Percentiles rank a stretch among this genome's conserved stretches.
phyloP scores from a whole-genome alignment of 768 basidiomycete genomes.

The Termitomyces sp. region DNA sequence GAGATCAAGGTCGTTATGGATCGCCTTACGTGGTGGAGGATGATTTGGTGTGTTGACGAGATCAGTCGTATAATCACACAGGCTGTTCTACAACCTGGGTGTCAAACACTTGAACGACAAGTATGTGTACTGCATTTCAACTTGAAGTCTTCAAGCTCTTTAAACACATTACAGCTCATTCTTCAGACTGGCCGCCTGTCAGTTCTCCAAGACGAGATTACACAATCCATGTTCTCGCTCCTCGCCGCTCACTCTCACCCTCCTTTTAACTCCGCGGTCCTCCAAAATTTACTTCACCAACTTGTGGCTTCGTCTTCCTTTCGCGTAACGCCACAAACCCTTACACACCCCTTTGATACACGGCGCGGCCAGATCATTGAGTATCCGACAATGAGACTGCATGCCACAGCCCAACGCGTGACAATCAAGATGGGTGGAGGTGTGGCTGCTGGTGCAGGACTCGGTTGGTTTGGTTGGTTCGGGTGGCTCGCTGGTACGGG shows the following conservation, averaged over 20 bases:
- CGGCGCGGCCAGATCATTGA: conserved; percentile 49
- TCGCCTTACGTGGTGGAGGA: conserved; percentile 40
- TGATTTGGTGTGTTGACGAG: conserved; percentile 41
- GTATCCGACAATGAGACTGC: conserved; percentile 52
- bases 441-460: conserved; percentile 38
- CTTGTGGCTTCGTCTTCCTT: conserved; percentile 39
- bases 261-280: conserved; percentile 45
- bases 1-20: conserved; percentile 35
- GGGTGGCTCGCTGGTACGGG: conserved; percentile 39
- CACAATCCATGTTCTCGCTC: conserved; percentile 33
- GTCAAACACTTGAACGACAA: conserved; percentile 43
- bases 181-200: conserved; percentile 58
- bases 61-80: conserved; percentile 29
- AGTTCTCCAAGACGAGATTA: conserved; percentile 36
- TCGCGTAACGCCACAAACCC: conserved; percentile 34
- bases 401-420: conserved; percentile 56
- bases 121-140: conserved; percentile 21
- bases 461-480: conserved; percentile 60
- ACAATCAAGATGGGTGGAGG: conserved; percentile 47
- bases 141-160: not conserved
- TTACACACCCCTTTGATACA: conserved; percentile 43
- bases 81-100: conserved; percentile 36
- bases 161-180: conserved; percentile 40
- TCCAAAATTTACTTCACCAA: conserved; percentile 55
- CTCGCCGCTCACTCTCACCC: conserved; percentile 31